Evolutionary conservation across 306 rosid genomes (phyloP), one percentile per base, ranked within the genome.

Genomic region (Corylus avellana): DNA sequence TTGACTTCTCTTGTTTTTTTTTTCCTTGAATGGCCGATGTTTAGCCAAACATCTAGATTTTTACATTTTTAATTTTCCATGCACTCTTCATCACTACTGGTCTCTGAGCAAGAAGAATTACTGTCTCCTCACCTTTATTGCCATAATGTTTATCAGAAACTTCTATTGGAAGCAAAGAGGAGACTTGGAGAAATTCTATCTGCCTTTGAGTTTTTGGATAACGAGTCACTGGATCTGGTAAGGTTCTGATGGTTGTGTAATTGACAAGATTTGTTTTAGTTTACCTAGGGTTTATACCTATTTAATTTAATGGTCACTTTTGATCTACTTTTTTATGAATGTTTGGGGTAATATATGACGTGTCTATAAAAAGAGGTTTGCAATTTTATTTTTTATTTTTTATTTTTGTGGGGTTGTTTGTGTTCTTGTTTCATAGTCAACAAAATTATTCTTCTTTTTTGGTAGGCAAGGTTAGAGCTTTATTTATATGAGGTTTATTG

Each of bases 141-240:
- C 80, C 80, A 18, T 77, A 37, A 72, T 84, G 73, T 80, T 76
- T 62, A 76, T 75, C 87, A 95, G 98, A 91, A 90, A 82, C 93
- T 95, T 80, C 89, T 95, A 77, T 85, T 86, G 78, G 96, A 91
- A 80, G 98, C 98, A 75, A 95, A 89, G 89, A 84, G 86, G 82
- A 91, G 88, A 80, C 98, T 95, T 73, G 98, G 98, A 87, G 98
- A 91, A 87, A 89, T 95, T 81, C 89, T 95, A 62, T 95, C 98
- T 80, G 98, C 98, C 73, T 95, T 95, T 86, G 98, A 95, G 84
- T 95, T 95, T 80, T 88, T 95, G 78, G 98, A 95, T 85, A 77
- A 70, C 81, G 72, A 70, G 61, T 86, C 98, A 54, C 73, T 92
- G 97, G 81, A 95, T 76, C 85, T 95, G 97, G 98, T 95, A 82